Evolutionary conservation across 2,329 filamentous ascomycete species (phyloP), one percentile per base, ranked within the genome.

Genomic region (Hymenoscyphus fraxineus): DNA sequence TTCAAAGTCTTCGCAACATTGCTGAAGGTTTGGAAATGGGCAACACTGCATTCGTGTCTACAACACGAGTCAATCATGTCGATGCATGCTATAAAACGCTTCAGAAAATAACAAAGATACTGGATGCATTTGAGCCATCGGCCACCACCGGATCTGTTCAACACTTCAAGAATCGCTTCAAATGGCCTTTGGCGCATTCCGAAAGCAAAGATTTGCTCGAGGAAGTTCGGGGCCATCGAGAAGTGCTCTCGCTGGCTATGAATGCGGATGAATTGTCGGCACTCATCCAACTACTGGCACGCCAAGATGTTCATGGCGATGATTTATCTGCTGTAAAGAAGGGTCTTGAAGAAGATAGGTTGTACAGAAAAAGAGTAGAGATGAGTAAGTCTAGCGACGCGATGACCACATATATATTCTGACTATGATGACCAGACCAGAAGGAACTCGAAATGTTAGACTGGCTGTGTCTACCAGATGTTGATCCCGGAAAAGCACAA

Each of bases 1-100:
- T 68, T 3, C 35, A 66, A 3, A 67, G n/a, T 15, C 57, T 63
- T 6, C 1, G n/a, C 6, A 9, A 22, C 2, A 44, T 63, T 12
- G 57, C 60, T 15, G 13, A 40, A 9, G 31, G 39, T 16, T 39
- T 44, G 9, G 40, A 65, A 38, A 27, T 3, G 3, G 19, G 47
- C 2, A 41, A 65, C 4, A 35, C 59, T 7, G 38, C 13, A 22
- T 55, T 60, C 16, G 27, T 41, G 22, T 54, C 22, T n/a, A 59
- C 57, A 4, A 55, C 47, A 5, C 61, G 47, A 22, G 31, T 41
- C 27, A 32, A 59, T 15, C 56, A 63, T 38, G 58, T 63, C 15
- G 13, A 59, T 38, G 47, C 55, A 13, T 63, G 61, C 19, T 16
- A 59, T 22, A 15, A 2, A 15, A 31, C 47, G 15, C 40, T 63